Base-by-base conservation (phyloP, 805 yeast species). In the Spencermartinsiella europaea region DNA sequence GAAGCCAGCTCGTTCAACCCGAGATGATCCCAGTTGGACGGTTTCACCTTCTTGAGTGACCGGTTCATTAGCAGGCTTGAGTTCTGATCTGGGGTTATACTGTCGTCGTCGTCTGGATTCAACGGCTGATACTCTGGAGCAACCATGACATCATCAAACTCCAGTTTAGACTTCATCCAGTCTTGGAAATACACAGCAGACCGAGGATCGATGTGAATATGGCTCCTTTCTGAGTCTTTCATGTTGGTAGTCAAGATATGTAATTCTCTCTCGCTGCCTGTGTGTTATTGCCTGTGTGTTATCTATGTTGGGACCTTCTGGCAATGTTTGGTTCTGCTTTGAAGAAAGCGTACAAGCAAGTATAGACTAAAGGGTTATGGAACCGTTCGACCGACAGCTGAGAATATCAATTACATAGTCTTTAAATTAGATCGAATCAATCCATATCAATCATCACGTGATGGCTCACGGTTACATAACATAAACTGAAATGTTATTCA, bases 171-270 rank as follows among this genome's bases (percentile, higher is more conserved):
- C 34, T 53, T 37, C 39, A 55, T 52, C 68, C 68, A 66, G 21
- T 62, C 58, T 14, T 58, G 57, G 36, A 58, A 59, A 16, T 53
- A 47, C 3, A 53, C 48, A 19, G 56, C 67, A n/a, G 57, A 43
- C 15, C 61, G 52, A 7, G 62, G 52, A 2, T 45, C 47, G 40
- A 60, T 53, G 42, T 65, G 69, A 20, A 60, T 48, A n/a, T 59
- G 60, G 20, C 60, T 45, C 22, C 65, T 49, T 28, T 61, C 62
- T 2, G 67, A 62, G 53, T 65, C 70, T 40, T 50, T 49, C 54
- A 50, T 53, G n/a, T n/a, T n/a, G n/a, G n/a, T n/a, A n/a, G n/a
- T 28, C 10, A 14, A 28, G 33, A 28, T 14, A 10, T 28, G 12
- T 10, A 28, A 28, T 14, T 28, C 10, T 28, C 33, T 28, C 14